Evolutionary conservation across 169 alveolate species (phyloP).

Genomic region (Cryptosporidium tyzzeri): DNA sequence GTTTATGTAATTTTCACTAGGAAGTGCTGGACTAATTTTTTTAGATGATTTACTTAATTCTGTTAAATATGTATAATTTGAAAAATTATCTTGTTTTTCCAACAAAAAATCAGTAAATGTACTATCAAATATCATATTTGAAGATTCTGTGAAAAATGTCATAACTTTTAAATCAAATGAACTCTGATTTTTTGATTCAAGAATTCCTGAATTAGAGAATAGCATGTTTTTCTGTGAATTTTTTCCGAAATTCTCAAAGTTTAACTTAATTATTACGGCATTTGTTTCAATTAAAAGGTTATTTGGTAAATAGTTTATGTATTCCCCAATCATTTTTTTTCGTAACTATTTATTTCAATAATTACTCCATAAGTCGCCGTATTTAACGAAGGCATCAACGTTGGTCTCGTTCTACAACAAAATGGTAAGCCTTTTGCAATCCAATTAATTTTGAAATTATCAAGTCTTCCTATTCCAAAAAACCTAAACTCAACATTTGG

Average conservation of each 20-base stretch:
- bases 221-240: neutral
- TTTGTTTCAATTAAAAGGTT: conserved; percentile 14
- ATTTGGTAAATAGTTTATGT: conserved; percentile 3
- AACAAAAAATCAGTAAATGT: neutral
- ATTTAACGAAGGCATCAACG: neutral
- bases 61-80: conserved; percentile 10
- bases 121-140: conserved; percentile 35
- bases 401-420: conserved; percentile 68
- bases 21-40: conserved; percentile 28
- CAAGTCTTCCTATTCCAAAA: conserved; percentile 34
- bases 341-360: conserved; percentile 1
- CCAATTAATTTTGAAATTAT: conserved; percentile 39
- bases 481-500: conserved; percentile 27
- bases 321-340: neutral
- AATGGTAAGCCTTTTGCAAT: conserved; percentile 55
- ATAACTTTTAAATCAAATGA: neutral
- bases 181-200: neutral
- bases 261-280: neutral
- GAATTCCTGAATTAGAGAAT: neutral
- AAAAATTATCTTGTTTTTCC: neutral
- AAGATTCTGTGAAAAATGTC: conserved; percentile 27
- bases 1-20: conserved; percentile 45
- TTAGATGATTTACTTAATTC: neutral
- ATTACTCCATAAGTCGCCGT: conserved; percentile 29
- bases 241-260: neutral